Conservation (phyloP, 1,284 basidiomycete genomes). For the Cystobasidium sp. region DNA sequence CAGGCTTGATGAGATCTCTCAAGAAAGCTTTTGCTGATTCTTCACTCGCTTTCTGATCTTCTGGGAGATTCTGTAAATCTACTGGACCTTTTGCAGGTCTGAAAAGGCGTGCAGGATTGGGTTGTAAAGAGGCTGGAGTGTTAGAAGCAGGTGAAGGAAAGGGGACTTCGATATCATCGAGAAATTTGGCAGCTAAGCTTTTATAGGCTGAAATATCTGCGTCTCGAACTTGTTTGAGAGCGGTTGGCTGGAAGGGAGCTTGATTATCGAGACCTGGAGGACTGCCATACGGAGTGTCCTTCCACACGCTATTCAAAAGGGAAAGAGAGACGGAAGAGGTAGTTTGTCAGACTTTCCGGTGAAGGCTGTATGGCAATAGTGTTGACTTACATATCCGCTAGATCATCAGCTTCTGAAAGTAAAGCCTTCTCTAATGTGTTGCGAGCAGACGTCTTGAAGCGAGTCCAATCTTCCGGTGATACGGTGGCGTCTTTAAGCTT, state of each 20-base stretch:
- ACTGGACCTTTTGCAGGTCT: neutral
- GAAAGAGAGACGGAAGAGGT: neutral
- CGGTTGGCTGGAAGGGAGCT: conserved; percentile 2
- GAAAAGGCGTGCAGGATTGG: neutral
- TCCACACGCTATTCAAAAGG: conserved; percentile 20
- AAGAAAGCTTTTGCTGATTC: conserved; percentile 13
- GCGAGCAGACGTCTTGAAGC: conserved; percentile 19
- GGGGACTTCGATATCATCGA: conserved; percentile 9
- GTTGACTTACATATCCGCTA: conserved; percentile 19
- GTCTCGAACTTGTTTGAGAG: neutral
- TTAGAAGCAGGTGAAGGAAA: conserved; percentile 25
- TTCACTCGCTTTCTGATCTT: conserved; percentile 4
- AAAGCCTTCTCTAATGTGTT: conserved; percentile 2
- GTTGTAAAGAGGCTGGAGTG: conserved; percentile 3
- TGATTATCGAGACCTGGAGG: neutral
- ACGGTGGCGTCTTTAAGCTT: conserved; percentile 26
- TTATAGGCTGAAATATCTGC: neutral
- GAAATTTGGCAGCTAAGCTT: conserved; percentile 18
- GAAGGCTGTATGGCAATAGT: no score
- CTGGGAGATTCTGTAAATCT: neutral
- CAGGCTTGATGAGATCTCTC: conserved; percentile 6
- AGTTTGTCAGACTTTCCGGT: neutral
- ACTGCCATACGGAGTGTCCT: conserved; percentile 24
- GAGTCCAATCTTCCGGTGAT: conserved; percentile 11
- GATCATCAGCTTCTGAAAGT: neutral